These are phyloP conservation scores for Dovyalis caffra DNA, from an alignment of 345 rosid species.

Conservation along the genomic window DNA sequence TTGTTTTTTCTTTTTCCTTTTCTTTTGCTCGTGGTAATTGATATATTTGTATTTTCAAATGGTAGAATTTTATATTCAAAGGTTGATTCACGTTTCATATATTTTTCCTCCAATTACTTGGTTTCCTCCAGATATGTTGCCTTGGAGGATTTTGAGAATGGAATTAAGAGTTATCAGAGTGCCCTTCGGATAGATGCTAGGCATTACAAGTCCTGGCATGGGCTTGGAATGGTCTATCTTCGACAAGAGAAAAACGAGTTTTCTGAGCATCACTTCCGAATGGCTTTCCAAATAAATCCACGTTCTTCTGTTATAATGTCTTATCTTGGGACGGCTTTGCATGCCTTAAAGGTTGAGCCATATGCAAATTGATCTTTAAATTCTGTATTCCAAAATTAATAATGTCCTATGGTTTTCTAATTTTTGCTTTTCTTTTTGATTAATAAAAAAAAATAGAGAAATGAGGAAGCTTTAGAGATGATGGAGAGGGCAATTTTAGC, in stretches of 20 bases:
- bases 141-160: conserved; percentile 92
- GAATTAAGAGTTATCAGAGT: conserved; percentile 87
- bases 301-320: conserved; percentile 95
- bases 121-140: conserved; percentile 63
- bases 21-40: not conserved
- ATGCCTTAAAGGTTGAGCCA: conserved; percentile 63
- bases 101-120: not conserved
- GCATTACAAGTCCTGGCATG: conserved; percentile 97
- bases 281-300: conserved; percentile 84
- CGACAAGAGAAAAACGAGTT: conserved; percentile 95
- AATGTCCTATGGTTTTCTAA: not conserved
- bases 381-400: conserved; percentile 2
- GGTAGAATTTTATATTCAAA: not conserved
- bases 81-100: not conserved
- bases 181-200: conserved; percentile 89
- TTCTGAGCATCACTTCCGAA: conserved; percentile 91
- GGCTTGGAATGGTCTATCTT: conserved; percentile 92
- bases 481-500: conserved; percentile 92
- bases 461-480: conserved; percentile 80
- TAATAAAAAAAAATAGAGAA: conserved; percentile 51
- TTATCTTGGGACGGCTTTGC: conserved; percentile 86
- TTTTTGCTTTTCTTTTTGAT: not conserved
- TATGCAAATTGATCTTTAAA: conserved; percentile 8
- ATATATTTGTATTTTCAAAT: not conserved
- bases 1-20: not conserved